Evolutionary conservation across 1,284 basidiomycete species (phyloP).

Genomic region (Caloboletus inedulis): DNA sequence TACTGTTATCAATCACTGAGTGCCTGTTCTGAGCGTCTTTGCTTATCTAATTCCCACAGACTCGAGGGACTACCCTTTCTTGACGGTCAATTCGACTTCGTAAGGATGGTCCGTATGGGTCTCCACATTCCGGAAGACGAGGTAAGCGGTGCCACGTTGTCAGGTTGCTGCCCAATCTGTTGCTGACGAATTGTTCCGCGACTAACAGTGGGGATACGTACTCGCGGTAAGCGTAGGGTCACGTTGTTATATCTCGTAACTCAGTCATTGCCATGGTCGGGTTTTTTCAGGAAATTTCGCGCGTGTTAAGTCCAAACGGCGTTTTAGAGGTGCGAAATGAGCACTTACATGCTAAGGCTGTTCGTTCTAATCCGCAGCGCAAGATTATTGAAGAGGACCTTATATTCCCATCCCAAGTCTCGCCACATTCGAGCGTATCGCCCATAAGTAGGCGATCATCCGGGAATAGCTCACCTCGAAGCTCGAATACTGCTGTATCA

Average conservation of each 20-base stretch:
- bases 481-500: constrained; percentile 30
- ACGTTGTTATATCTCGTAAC: constrained; percentile 13
- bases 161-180: neutral
- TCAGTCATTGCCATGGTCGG: constrained; percentile 5
- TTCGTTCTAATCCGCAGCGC: constrained; percentile 6
- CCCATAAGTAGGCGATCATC: constrained; percentile 20
- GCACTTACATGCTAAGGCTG: neutral
- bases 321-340: constrained; percentile 54
- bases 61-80: constrained; percentile 61
- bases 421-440: constrained; percentile 5
- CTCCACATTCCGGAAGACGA: constrained; percentile 70
- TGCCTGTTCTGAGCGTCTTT: neutral
- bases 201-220: constrained; percentile 47
- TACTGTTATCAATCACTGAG: constrained; percentile 3
- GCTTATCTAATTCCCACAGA: constrained; percentile 34
- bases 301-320: constrained; percentile 59
- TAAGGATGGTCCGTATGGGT: constrained; percentile 59
- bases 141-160: constrained; percentile 35
- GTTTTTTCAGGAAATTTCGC: constrained; percentile 53
- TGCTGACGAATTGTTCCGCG: constrained; percentile 14
- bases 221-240: constrained; percentile 40
- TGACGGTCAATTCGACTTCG: constrained; percentile 56
- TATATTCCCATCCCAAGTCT: constrained; percentile 55
- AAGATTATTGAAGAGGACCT: constrained; percentile 72
- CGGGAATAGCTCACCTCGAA: constrained; percentile 24